Conservation (phyloP, 306 rosid species). For the Prunus salicina region DNA sequence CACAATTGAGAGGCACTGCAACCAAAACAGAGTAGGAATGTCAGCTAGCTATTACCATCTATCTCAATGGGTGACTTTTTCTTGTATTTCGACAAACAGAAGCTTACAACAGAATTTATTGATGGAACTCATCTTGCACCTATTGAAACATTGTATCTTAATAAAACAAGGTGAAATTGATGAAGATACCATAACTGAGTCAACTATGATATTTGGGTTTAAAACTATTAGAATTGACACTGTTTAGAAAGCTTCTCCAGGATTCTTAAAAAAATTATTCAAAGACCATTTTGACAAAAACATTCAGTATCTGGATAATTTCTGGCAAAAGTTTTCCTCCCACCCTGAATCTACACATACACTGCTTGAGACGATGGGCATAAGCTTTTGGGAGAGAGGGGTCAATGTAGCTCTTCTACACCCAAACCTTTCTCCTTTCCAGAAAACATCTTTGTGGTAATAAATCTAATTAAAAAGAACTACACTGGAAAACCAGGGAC, state of each 20-base stretch:
- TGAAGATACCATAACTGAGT: background rate
- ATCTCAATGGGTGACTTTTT: background rate
- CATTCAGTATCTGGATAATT: background rate
- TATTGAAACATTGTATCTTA: background rate
- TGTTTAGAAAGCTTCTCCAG: background rate
- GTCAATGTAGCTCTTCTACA: background rate
- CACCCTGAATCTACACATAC: background rate
- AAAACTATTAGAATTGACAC: background rate
- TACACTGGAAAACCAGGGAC: conserved; percentile 30
- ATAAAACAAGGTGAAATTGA: background rate
- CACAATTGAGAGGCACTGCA: conserved; percentile 87
- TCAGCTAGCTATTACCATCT: conserved; percentile 12
- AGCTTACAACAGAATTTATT: background rate
- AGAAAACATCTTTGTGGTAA: background rate
- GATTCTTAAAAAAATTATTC: background rate
- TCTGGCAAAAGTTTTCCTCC: background rate
- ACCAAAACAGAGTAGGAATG: conserved; percentile 1
- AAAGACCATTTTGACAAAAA: background rate
- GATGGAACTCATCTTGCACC: background rate
- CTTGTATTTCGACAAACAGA: background rate
- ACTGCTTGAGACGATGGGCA: background rate
- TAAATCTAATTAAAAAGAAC: background rate
- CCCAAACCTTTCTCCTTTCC: background rate
- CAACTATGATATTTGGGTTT: background rate
- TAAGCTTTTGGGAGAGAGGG: background rate